Conservation (phyloP, 2,329 filamentous ascomycete genomes). For the Penicillium brevicompactum region DNA sequence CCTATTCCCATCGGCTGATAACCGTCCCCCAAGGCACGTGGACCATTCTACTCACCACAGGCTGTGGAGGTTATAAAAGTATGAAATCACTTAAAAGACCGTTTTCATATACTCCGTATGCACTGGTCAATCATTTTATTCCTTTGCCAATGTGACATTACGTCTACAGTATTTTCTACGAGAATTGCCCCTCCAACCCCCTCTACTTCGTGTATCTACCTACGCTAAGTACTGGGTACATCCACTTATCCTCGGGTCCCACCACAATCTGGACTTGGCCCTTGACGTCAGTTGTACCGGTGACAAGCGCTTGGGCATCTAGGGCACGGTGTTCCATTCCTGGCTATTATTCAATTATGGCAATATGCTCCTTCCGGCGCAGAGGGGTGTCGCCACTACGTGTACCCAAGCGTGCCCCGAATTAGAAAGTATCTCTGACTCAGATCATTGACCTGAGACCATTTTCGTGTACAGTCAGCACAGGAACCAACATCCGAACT, state of each 20-base stretch:
- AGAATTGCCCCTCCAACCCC: not conserved
- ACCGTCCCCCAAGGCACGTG: constrained; percentile 5
- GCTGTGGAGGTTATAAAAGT: no score
- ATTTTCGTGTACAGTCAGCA: not conserved
- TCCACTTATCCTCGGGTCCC: constrained; percentile 10
- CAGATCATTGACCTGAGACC: not conserved
- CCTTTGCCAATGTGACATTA: not conserved
- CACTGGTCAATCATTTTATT: not conserved
- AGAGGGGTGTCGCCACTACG: not conserved
- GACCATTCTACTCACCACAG: not conserved
- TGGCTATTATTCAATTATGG: not conserved
- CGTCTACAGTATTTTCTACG: not conserved
- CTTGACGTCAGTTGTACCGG: constrained; percentile 9
- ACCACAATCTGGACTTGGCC: constrained; percentile 8
- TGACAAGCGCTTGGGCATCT: constrained; percentile 2
- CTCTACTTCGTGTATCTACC: not conserved
- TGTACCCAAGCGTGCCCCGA: not conserved
- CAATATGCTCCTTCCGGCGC: not conserved
- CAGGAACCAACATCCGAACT: not conserved
- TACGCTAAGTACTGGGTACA: constrained; percentile 5
- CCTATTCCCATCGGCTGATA: constrained; percentile 13
- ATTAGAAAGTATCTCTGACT: not conserved
- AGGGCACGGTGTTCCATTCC: not conserved
- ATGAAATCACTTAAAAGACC: no score
- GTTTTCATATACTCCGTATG: no score